A percentile compares a stretch with the other conserved stretches of the same genome.
Evolutionary conservation across 2,329 filamentous ascomycete genomes (phyloP).

Genomic region (Corinectria fuckeliana): DNA sequence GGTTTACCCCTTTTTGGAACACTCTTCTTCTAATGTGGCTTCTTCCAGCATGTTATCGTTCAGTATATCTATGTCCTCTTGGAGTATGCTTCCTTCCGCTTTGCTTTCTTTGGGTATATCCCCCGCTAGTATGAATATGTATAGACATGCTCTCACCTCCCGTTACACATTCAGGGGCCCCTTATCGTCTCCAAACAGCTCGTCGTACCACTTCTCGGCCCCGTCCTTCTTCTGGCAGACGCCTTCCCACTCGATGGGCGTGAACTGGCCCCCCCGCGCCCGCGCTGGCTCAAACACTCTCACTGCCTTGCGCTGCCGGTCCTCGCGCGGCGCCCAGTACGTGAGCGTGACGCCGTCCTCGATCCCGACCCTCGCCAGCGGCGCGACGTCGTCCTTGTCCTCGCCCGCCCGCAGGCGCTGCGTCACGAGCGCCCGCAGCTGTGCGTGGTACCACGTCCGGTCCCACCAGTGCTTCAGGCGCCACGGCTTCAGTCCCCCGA

Average conservation of each 20-base stretch:
- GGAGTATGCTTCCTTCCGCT: no score
- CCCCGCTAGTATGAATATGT: neutral
- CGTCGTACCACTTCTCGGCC: constrained; percentile 40
- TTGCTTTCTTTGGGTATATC: neutral
- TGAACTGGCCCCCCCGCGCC: constrained; percentile 25
- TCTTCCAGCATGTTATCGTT: no score
- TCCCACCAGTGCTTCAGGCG: constrained; percentile 45
- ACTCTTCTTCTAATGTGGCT: no score
- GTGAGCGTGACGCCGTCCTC: constrained; percentile 28
- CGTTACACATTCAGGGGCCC: constrained; percentile 35
- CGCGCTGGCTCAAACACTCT: constrained; percentile 35
- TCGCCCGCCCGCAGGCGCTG: constrained; percentile 29
- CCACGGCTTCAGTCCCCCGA: constrained; percentile 40
- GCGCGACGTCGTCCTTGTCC: constrained; percentile 7
- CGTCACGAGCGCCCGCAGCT: constrained; percentile 41
- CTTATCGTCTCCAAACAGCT: constrained; percentile 43
- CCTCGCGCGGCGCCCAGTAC: constrained; percentile 35
- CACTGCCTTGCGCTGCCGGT: constrained; percentile 20
- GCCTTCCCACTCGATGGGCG: constrained; percentile 41
- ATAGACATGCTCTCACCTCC: neutral
- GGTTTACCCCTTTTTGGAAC: neutral
- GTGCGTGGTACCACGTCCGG: constrained; percentile 45
- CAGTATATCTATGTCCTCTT: no score
- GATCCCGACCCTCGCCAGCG: constrained; percentile 29
- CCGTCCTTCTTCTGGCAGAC: constrained; percentile 42